These are phyloP conservation scores for Epithemia pelagica DNA, from an alignment of 108 stramenopile genomes.

Conservation along the genomic window DNA sequence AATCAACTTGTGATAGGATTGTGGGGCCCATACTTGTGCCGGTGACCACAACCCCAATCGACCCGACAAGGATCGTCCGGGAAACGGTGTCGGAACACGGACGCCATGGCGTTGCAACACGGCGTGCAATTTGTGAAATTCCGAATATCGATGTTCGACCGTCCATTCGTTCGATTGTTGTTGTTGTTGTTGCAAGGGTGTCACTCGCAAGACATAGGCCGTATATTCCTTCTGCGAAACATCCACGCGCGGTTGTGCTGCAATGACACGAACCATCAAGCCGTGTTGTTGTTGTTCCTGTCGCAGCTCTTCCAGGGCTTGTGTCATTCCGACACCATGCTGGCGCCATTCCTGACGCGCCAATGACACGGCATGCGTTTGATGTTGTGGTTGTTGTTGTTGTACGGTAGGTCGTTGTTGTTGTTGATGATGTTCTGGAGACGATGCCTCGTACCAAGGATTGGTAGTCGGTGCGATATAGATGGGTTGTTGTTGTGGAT, in stretches of 20 bases:
- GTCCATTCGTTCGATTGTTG: not conserved
- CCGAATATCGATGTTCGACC: constrained; percentile 61
- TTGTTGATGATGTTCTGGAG: not conserved
- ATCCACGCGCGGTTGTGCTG: constrained; percentile 42
- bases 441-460: no score
- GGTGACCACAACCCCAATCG: constrained; percentile 62
- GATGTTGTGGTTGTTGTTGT: not conserved
- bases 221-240: constrained; percentile 32
- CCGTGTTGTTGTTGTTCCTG: constrained; percentile 10
- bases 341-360: constrained; percentile 45
- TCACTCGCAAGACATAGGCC: constrained; percentile 42
- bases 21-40: constrained; percentile 20
- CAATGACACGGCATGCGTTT: constrained; percentile 3
- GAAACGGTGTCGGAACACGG: constrained; percentile 17
- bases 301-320: constrained; percentile 38
- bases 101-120: constrained; percentile 11
- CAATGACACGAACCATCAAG: constrained; percentile 29
- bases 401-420: not conserved
- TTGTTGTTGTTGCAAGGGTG: constrained; percentile 10
- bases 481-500: not conserved
- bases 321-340: constrained; percentile 30
- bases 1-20: constrained; percentile 30
- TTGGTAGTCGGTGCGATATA: no score
- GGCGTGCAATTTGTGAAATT: constrained; percentile 50
- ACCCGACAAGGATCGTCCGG: constrained; percentile 43